Percentiles rank a stretch among this genome's conserved stretches.
Evolutionary conservation across 2,329 filamentous ascomycete species (phyloP).

Genomic region (Colletotrichum tamarilloi): DNA sequence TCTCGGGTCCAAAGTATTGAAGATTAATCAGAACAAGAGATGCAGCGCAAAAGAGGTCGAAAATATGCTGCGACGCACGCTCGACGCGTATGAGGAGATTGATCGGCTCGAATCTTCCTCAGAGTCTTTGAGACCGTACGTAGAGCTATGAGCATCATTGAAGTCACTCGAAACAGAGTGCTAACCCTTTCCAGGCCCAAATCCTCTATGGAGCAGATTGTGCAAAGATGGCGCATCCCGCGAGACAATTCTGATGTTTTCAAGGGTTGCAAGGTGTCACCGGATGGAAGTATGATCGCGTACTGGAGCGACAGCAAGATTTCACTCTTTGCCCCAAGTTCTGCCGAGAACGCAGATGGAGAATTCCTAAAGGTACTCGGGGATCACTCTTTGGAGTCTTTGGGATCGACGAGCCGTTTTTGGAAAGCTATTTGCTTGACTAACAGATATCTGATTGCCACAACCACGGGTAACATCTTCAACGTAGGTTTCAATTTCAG

Average conservation of each 20-base stretch:
- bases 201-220: background rate
- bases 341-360: background rate
- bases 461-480: background rate
- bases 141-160: background rate
- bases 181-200: background rate
- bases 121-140: background rate
- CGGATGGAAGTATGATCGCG: background rate
- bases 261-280: slow-evolving; percentile 2
- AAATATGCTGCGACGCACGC: background rate
- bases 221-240: background rate
- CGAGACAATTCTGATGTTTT: background rate
- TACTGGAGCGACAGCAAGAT: slow-evolving; percentile 5
- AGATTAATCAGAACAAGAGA: background rate
- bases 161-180: background rate
- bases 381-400: background rate
- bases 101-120: background rate
- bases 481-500: background rate
- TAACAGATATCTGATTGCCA: slow-evolving; percentile 4
- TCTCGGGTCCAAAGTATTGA: background rate
- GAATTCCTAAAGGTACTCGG: background rate
- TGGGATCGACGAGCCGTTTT: background rate
- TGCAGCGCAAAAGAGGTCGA: slow-evolving; percentile 3
- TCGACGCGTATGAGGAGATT: background rate
- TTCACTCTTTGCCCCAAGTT: background rate
- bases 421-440: slow-evolving; percentile 9